Evolutionary conservation across 2,329 filamentous ascomycete genomes (phyloP), one percentile per base, ranked within the genome.

Genomic region (Scolecobasidium constrictum): DNA sequence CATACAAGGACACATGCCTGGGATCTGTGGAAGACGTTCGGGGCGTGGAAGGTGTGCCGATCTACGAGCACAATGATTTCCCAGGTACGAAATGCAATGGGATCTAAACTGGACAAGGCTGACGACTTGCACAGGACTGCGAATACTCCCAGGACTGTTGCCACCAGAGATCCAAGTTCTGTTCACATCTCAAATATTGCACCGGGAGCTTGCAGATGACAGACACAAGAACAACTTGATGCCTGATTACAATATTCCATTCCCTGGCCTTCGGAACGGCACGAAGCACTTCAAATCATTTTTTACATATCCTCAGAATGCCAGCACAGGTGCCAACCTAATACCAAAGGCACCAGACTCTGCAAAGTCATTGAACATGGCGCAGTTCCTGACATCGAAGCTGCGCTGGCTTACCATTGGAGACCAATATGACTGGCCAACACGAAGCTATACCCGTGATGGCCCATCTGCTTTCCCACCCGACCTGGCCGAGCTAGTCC

Each of bases 351-450:
- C 31, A 23, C 40, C 40, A 34, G 17, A 20, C 3, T 35, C 60
- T 1, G 63, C 86, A n/a, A 84, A 81, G 47, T 72, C 85, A 3
- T 67, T 95, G 6, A 73, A 76, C 2, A 68, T 83, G 42, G 68
- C 74, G 38, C 79, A 81, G 54, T 77, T 90, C 23, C 69, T 96
- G 34, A 75, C 80, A 45, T 82, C 81, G 49, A 88, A 85, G 48
- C 73, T 96, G 18, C 86, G 90, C 51, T 98, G 92, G 92, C 76
- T 93, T 34, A 96, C 90, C 0, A 74, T 98, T 2, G 92, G 92
- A 39, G 90, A 87, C 0, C 92, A 96, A 60, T 96, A 96, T 60
- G 84, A 96, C 64, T 96, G 90, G 92, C 92, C 87, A 0, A 75
- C 78, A 45, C 88, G 93, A 50, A 65, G 75, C 11, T 96, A 96